Conservation (phyloP, 805 yeast species). For the Hanseniaspora clermontiae region DNA sequence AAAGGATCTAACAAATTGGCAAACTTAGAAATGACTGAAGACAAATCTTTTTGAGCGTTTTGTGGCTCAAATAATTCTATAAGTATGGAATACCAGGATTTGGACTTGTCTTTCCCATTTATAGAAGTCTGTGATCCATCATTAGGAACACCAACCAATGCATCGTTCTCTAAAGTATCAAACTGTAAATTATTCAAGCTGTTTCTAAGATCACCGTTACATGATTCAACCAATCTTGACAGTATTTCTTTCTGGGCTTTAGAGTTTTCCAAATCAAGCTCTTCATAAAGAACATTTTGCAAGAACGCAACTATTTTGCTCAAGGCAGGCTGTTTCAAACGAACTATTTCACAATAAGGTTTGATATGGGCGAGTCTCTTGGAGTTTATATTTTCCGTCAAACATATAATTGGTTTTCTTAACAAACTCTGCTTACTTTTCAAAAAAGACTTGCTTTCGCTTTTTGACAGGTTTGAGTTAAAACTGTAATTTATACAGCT, state of each 20-base stretch:
- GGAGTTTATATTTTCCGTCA: conserved; percentile 79
- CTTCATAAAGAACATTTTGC: conserved; percentile 47
- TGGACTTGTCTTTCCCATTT: conserved; percentile 19
- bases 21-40: background rate
- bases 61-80: conserved; percentile 3
- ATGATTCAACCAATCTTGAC: conserved; percentile 51
- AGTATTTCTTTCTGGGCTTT: conserved; percentile 35
- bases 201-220: conserved; percentile 76
- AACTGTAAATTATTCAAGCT: conserved; percentile 78
- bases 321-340: conserved; percentile 48
- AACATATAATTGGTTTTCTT: conserved; percentile 75
- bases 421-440: conserved; percentile 31
- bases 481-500: conserved; percentile 18
- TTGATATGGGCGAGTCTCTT: conserved; percentile 63
- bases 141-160: background rate
- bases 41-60: conserved; percentile 1
- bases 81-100: conserved; percentile 11
- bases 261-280: conserved; percentile 26
- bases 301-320: conserved; percentile 36
- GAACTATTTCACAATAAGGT: conserved; percentile 57
- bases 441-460: conserved; percentile 27
- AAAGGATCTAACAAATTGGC: background rate
- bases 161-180: conserved; percentile 17
- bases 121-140: background rate
- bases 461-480: conserved; percentile 8